Percentiles rank a stretch among this genome's conserved stretches.
phyloP scores from a whole-genome alignment of 2,329 filamentous ascomycete genomes.

The Pyricularia sp. region DNA sequence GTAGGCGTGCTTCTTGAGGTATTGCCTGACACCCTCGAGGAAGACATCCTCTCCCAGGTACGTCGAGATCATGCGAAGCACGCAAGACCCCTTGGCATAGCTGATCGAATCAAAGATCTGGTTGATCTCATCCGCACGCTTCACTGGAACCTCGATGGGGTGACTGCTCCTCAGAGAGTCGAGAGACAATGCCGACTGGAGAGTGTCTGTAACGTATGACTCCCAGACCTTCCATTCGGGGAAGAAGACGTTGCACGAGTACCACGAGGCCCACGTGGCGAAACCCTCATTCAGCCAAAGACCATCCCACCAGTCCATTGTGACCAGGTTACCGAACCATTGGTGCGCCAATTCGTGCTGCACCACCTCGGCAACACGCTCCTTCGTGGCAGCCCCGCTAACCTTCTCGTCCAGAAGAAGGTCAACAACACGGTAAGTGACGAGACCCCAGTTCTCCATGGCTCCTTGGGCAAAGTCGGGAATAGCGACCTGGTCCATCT shows the following conservation, averaged over 20 bases:
- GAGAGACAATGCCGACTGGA: conserved; percentile 77
- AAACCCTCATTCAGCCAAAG: conserved; percentile 89
- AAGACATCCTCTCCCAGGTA: conserved; percentile 89
- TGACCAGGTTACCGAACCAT: conserved; percentile 87
- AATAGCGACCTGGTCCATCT: conserved; percentile 96
- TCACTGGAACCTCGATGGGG: conserved; percentile 92
- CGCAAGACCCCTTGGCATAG: conserved; percentile 93
- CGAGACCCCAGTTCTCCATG: conserved; percentile 97
- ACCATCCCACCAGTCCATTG: conserved; percentile 92
- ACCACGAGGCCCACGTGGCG: conserved; percentile 76
- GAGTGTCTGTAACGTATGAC: conserved; percentile 84
- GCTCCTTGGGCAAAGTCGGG: conserved; percentile 92
- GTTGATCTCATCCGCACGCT: conserved; percentile 91
- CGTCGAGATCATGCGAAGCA: conserved; percentile 94
- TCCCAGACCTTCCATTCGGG: conserved; percentile 99
- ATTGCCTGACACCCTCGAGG: conserved; percentile 81
- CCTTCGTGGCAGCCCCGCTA: conserved; percentile 79
- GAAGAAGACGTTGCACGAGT: conserved; percentile 89
- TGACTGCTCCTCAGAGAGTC: conserved; percentile 92
- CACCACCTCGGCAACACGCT: conserved; percentile 89
- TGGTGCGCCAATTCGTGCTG: conserved; percentile 94
- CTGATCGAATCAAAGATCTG: conserved; percentile 98
- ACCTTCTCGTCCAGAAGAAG: conserved; percentile 86
- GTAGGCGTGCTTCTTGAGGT: conserved; percentile 95
- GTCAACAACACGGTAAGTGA: conserved; percentile 91